Evolutionary conservation across 176 grass and related monocot genomes (phyloP).

Genomic region (Stipa capillata): DNA sequence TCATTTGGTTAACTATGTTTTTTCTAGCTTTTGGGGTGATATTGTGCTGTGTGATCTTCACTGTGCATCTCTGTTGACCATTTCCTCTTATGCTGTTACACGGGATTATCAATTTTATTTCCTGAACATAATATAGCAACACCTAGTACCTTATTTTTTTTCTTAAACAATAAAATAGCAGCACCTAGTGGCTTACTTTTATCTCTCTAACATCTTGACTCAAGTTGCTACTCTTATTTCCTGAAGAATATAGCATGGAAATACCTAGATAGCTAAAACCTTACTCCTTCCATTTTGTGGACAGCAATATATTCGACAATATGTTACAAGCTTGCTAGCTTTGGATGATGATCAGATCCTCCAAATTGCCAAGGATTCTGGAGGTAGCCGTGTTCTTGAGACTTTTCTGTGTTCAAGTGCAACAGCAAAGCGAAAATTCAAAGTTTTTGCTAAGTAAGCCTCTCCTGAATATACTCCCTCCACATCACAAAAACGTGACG

Average conservation of each 20-base stretch:
- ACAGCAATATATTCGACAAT: constrained; percentile 80
- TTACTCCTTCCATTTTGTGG: constrained; percentile 5
- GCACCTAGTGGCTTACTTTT: not conserved
- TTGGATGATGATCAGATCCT: constrained; percentile 54
- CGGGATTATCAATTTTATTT: not conserved
- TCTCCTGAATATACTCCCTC: constrained; percentile 16
- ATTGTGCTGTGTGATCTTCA: not conserved
- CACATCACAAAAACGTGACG: too few species aligned
- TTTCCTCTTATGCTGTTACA: constrained; percentile 1
- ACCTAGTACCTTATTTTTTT: not conserved
- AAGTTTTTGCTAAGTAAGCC: constrained; percentile 83
- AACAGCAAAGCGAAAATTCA: constrained; percentile 67
- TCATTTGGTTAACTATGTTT: too few species aligned
- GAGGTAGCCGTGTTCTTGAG: constrained; percentile 80
- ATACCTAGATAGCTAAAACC: not conserved
- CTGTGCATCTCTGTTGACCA: not conserved
- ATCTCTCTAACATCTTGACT: not conserved
- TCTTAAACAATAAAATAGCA: constrained; percentile 3
- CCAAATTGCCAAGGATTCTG: constrained; percentile 75
- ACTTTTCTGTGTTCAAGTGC: constrained; percentile 81
- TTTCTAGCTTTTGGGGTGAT: constrained; percentile 1
- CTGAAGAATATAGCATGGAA: too few species aligned
- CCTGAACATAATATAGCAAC: constrained; percentile 1
- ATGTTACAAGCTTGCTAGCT: constrained; percentile 56
- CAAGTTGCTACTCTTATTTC: too few species aligned